Base-by-base conservation (phyloP, 306 rosid species). In the Prunus campanulata region DNA sequence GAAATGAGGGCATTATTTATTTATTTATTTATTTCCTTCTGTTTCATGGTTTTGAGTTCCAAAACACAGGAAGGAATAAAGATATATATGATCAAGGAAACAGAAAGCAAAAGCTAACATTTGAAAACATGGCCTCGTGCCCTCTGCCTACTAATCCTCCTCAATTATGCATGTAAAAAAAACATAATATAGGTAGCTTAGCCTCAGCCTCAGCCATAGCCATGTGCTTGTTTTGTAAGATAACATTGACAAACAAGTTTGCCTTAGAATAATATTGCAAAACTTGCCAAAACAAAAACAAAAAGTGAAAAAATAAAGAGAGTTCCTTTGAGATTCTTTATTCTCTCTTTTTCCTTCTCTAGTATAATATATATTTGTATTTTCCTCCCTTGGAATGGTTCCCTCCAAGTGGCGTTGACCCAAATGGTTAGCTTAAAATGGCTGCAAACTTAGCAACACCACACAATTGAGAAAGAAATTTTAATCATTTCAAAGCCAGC, bases 161-260 rank as follows among this genome's bases (percentile, higher is more conserved):
- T 61, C 44, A 75, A 56, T 42, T 77, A 32, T 54, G 70, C 32
- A 71, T 20, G 78, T 60, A 48, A 39, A 56, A 35, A 39, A 39
- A 47, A 64, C 65, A 76, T 32, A 20, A 57, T 67, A 13, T 68
- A 42, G 50, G 57, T 71, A 54, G 76, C 77, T 72, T 78, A 66
- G 22, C 72, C 42, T 62, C 56, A 77, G 77, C 80, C 72, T 62
- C 56, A 77, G 77, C 80, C 72, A 66, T 61, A 54, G n/a, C 79
- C 87, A 86, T 80, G 83, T 86, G 87, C 89, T 71, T 77, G 46
- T 69, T 71, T 47, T 55, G 51, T 25, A 70, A 79, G 54, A 72
- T 46, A 83, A 71, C 63, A 35, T 50, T 30, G 30, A 51, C 30
- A 60, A 83, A 47, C 24, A 77, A 68, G 65, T 62, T 59, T 69